These are phyloP conservation scores for Trichomonas vaginalis DNA, from an alignment of 208 protist genomes.

Conservation along the genomic window DNA sequence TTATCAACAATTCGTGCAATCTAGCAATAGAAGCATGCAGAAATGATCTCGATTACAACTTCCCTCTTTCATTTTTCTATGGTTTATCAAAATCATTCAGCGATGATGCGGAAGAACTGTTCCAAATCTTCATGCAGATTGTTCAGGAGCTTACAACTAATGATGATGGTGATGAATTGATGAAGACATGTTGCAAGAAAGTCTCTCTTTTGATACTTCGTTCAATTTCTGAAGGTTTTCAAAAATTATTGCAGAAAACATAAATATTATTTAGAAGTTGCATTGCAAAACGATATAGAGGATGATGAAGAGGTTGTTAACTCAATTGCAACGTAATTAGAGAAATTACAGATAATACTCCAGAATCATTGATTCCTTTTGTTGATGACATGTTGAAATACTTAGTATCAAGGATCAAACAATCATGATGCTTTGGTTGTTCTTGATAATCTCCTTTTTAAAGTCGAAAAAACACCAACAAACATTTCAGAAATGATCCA, in stretches of 20 bases:
- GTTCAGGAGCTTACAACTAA: background rate
- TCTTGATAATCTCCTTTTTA: background rate
- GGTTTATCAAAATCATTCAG: background rate
- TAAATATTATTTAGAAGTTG: background rate
- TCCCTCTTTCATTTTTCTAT: background rate
- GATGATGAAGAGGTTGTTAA: background rate
- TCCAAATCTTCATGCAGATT: background rate
- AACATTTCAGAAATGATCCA: background rate
- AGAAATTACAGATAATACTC: background rate
- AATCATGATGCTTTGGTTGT: background rate
- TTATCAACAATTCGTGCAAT: background rate
- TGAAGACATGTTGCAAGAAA: background rate
- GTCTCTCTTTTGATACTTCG: background rate
- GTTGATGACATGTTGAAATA: background rate
- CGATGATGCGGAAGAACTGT: background rate
- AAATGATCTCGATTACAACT: background rate
- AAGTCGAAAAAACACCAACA: background rate
- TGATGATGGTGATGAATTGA: too few relatives aligned
- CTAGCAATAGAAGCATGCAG: background rate
- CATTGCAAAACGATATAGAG: background rate
- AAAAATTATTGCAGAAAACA: background rate
- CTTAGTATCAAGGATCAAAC: background rate
- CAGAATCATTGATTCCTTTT: background rate
- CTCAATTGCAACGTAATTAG: background rate
- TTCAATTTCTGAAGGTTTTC: background rate